Percentiles rank a stretch among this genome's conserved stretches.
phyloP scores from a whole-genome alignment of 768 basidiomycete genomes.

The Mycena albidolilacea region DNA sequence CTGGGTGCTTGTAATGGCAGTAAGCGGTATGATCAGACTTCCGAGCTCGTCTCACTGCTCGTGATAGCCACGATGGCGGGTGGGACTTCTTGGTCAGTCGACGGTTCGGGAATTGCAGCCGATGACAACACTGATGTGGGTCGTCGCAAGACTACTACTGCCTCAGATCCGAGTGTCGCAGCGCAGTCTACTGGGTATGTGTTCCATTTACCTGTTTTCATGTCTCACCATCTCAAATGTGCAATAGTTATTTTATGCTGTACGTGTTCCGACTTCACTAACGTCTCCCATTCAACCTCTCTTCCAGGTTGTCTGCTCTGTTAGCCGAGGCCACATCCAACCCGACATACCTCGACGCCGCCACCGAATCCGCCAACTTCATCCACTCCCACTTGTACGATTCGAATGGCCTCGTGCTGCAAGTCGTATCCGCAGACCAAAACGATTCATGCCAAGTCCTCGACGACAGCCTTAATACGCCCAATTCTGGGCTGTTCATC shows the following conservation, averaged over 20 bases:
- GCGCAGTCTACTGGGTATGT: slow-evolving; percentile 33
- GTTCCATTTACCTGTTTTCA: background rate
- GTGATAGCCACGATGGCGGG: slow-evolving; percentile 14
- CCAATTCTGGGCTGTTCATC: slow-evolving; percentile 34
- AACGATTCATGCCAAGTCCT: slow-evolving; percentile 25
- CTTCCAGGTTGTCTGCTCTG: slow-evolving; percentile 12
- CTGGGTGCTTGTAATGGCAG: background rate
- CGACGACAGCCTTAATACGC: background rate
- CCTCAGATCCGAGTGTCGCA: slow-evolving; percentile 5
- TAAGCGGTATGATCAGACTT: background rate
- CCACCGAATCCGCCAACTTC: slow-evolving; percentile 17
- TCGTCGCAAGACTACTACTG: slow-evolving; percentile 10
- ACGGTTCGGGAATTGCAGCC: background rate
- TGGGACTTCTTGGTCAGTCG: slow-evolving; percentile 9
- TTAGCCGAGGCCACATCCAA: slow-evolving; percentile 5
- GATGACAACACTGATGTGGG: background rate
- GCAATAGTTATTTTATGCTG: slow-evolving; percentile 20
- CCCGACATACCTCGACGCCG: slow-evolving; percentile 27
- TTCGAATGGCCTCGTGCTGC: background rate
- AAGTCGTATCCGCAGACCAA: slow-evolving; percentile 17
- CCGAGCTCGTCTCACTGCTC: background rate
- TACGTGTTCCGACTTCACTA: background rate
- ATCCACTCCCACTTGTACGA: slow-evolving; percentile 33
- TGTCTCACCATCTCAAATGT: too few species aligned
- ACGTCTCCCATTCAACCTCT: background rate